Conservation (phyloP, 1,284 basidiomycete genomes). For the Wallemia ichthyophaga region DNA sequence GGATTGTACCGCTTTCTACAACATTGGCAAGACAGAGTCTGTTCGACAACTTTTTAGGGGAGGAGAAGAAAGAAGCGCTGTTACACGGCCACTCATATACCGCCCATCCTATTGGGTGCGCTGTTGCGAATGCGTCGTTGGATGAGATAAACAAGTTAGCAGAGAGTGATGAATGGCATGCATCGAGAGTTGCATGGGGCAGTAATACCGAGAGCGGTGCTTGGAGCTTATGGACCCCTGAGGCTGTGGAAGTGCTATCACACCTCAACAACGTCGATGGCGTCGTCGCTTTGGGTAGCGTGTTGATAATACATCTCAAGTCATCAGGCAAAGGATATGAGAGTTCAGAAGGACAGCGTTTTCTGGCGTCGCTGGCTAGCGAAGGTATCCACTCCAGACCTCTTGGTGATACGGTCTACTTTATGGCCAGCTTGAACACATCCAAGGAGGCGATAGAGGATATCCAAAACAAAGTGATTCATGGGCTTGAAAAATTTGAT, state of each 20-base stretch:
- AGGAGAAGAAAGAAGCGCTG: slow-evolving; percentile 51
- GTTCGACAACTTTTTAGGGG: slow-evolving; percentile 47
- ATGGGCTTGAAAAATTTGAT: slow-evolving; percentile 1
- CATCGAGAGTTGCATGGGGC: slow-evolving; percentile 23
- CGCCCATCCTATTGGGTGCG: slow-evolving; percentile 68
- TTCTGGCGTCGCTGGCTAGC: slow-evolving; percentile 32
- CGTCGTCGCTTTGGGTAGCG: slow-evolving; percentile 61
- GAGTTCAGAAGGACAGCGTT: slow-evolving; percentile 39
- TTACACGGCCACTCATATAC: slow-evolving; percentile 90
- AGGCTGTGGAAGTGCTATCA: slow-evolving; percentile 37
- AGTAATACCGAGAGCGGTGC: slow-evolving; percentile 13
- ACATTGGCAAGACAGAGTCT: slow-evolving; percentile 52
- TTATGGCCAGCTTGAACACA: slow-evolving; percentile 75
- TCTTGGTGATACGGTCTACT: slow-evolving; percentile 70
- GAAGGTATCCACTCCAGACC: slow-evolving; percentile 53
- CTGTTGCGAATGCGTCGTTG: slow-evolving; percentile 57
- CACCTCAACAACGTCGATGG: slow-evolving; percentile 29
- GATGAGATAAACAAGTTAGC: slow-evolving; percentile 28
- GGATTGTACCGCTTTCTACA: slow-evolving; percentile 55
- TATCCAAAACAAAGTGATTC: slow-evolving; percentile 9
- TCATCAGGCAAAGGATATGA: slow-evolving; percentile 26
- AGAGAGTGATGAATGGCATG: slow-evolving; percentile 25
- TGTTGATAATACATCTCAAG: slow-evolving; percentile 48
- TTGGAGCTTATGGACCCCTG: slow-evolving; percentile 70
- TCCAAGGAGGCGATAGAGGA: slow-evolving; percentile 9